phyloP scores from a whole-genome alignment of 2,329 filamentous ascomycete species.

The Ceratocystis lukuohia region DNA sequence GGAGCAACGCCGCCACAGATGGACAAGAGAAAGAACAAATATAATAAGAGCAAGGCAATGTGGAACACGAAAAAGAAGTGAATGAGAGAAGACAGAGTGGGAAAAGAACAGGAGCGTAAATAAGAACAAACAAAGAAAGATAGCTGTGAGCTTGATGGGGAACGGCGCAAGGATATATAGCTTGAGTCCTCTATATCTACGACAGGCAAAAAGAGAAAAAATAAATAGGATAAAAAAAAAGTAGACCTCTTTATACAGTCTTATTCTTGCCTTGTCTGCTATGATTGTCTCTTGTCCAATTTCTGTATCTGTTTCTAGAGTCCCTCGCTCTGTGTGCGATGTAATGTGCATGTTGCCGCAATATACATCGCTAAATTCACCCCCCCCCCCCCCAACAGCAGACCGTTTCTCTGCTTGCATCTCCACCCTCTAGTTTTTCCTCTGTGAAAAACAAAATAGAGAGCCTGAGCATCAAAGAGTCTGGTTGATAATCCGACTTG shows the following conservation, averaged over 20 bases:
- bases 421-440: not conserved
- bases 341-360: not conserved
- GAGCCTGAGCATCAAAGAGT: not conserved
- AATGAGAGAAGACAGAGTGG: not conserved
- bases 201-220: not conserved
- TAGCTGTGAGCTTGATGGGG: not conserved
- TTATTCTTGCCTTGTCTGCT: not conserved
- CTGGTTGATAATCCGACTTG: not conserved
- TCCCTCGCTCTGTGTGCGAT: not conserved
- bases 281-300: not conserved
- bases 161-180: constrained; percentile 5
- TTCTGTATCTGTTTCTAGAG: not conserved
- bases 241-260: not conserved
- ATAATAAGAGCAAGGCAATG: not conserved
- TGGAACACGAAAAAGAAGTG: not conserved
- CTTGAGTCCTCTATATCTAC: not conserved
- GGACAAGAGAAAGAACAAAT: not conserved
- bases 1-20: constrained; percentile 1
- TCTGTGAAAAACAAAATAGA: not conserved
- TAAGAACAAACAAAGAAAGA: constrained; percentile 4
- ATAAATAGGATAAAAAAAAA: not conserved
- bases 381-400: too few relatives aligned
- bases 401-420: not conserved
- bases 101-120: constrained; percentile 8
- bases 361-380: too few relatives aligned